Conservation (phyloP, 345 rosid species). For the Hirschfeldia incana region DNA sequence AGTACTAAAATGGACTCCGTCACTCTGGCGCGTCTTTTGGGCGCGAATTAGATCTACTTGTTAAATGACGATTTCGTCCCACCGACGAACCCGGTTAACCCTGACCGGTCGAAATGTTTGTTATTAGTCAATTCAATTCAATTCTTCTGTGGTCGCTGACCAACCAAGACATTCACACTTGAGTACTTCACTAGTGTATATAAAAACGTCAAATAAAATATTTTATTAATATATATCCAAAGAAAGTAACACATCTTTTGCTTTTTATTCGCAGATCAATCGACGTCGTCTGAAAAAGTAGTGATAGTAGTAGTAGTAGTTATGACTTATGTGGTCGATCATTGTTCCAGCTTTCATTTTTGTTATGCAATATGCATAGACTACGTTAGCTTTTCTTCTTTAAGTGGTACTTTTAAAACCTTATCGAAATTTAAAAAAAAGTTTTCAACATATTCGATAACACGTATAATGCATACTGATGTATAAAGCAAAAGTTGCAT, state of each 20-base stretch:
- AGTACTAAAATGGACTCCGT: background rate
- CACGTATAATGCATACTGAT: slow-evolving; percentile 27
- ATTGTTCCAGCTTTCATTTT: background rate
- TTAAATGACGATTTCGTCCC: slow-evolving; percentile 16
- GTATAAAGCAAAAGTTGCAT: slow-evolving; percentile 23
- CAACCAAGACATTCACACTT: background rate
- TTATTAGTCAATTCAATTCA: background rate
- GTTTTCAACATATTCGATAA: slow-evolving; percentile 13
- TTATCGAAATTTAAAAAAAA: slow-evolving; percentile 24
- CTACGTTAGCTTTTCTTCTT: slow-evolving; percentile 14
- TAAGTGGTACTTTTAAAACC: slow-evolving; percentile 2
- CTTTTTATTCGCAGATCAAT: slow-evolving; percentile 4
- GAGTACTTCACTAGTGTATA: background rate
- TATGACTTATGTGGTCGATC: slow-evolving; percentile 6
- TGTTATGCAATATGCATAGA: background rate
- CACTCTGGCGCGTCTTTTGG: slow-evolving; percentile 33
- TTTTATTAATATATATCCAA: background rate
- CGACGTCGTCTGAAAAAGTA: slow-evolving; percentile 16
- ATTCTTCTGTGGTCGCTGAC: background rate
- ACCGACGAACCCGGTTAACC: slow-evolving; percentile 16
- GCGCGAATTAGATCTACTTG: slow-evolving; percentile 23
- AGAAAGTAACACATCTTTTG: slow-evolving; percentile 10
- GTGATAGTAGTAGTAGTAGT: slow-evolving; percentile 1
- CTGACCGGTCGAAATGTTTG: background rate
- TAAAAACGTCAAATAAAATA: background rate